phyloP scores from a whole-genome alignment of 139 green algal species.

The Volvox africanus region DNA sequence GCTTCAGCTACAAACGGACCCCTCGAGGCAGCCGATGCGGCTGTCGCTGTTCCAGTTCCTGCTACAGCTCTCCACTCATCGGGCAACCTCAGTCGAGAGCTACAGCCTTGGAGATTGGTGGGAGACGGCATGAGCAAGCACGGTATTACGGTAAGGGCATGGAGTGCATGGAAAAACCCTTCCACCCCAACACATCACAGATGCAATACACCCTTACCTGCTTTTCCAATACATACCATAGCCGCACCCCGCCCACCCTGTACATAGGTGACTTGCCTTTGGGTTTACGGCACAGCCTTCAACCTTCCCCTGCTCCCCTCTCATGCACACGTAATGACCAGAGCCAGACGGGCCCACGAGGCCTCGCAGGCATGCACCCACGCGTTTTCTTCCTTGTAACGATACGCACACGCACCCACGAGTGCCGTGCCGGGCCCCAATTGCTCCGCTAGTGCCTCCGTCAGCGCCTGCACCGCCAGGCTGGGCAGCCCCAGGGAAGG shows the following conservation, averaged over 20 bases:
- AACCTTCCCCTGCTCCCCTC: no score
- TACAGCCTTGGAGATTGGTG: slow-evolving; percentile 11
- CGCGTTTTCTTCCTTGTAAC: no score
- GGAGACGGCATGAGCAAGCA: no score
- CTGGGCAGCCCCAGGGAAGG: not conserved
- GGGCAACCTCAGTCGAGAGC: slow-evolving; percentile 13
- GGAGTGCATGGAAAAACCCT: not conserved
- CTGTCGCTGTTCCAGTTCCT: not conserved
- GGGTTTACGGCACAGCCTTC: no score
- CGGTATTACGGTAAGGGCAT: not conserved
- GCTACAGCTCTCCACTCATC: slow-evolving; percentile 13
- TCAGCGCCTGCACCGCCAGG: not conserved
- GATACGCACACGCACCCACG: not conserved
- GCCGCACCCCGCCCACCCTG: no score
- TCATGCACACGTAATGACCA: no score
- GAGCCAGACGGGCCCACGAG: no score
- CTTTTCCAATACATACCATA: no score
- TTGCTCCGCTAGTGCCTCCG: not conserved
- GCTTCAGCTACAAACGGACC: not conserved
- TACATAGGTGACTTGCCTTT: no score
- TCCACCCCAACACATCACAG: no score
- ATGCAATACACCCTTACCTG: no score
- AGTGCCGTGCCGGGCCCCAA: not conserved
- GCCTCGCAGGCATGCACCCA: no score
- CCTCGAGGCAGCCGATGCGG: not conserved